These are phyloP conservation scores for Aureobasidium leucospermi DNA, from an alignment of 2,329 filamentous ascomycete species.

Conservation along the genomic window DNA sequence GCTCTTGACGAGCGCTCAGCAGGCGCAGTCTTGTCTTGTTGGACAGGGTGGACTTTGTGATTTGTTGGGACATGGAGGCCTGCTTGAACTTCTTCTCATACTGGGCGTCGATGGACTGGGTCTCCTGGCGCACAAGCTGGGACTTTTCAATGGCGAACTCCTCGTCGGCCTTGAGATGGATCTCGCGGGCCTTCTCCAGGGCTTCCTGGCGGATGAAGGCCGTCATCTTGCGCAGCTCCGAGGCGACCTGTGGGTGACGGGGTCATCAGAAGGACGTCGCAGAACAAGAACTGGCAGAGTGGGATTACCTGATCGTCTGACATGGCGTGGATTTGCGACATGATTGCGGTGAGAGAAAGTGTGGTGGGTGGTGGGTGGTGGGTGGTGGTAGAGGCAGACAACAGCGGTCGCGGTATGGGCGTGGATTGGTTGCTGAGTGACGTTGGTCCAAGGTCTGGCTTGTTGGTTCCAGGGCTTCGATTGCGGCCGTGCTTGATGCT, in stretches of 20 bases:
- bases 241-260: slow-evolving; percentile 62
- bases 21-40: slow-evolving; percentile 94
- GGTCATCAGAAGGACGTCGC: slow-evolving; percentile 19
- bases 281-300: background rate
- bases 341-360: slow-evolving; percentile 44
- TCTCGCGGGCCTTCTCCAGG: slow-evolving; percentile 92
- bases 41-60: slow-evolving; percentile 88
- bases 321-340: slow-evolving; percentile 90
- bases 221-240: slow-evolving; percentile 99
- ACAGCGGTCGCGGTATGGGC: background rate
- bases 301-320: slow-evolving; percentile 87
- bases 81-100: slow-evolving; percentile 99
- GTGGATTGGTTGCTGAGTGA: background rate
- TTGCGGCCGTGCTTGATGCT: too few species aligned
- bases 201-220: slow-evolving; percentile 99
- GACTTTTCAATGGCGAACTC: slow-evolving; percentile 99
- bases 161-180: slow-evolving; percentile 96
- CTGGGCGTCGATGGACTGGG: slow-evolving; percentile 77
- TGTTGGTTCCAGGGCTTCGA: too few species aligned
- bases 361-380: background rate
- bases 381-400: background rate
- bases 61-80: slow-evolving; percentile 96
- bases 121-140: slow-evolving; percentile 95
- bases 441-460: background rate
- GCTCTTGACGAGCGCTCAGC: slow-evolving; percentile 76